Percentiles rank a stretch among this genome's conserved stretches.
These are phyloP conservation scores for Neophaeococcomyces aloes DNA, from an alignment of 2,329 filamentous ascomycete species.

Conservation along the genomic window DNA sequence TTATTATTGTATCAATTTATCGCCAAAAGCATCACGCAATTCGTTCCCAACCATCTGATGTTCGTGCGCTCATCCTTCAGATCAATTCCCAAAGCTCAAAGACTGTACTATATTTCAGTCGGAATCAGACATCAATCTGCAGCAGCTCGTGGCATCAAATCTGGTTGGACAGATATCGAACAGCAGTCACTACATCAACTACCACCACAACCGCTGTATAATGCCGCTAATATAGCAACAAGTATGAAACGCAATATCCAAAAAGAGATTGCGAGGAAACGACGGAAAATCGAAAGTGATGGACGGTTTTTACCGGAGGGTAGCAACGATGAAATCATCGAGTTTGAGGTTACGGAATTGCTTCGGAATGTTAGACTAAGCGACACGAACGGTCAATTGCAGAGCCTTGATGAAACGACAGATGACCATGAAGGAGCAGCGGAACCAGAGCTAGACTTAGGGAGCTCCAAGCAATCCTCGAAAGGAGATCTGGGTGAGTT, in stretches of 20 bases:
- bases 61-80: background rate
- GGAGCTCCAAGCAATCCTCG: too few relatives aligned
- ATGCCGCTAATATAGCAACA: conserved; percentile 6
- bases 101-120: background rate
- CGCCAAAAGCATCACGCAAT: too few relatives aligned
- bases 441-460: background rate
- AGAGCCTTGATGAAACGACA: background rate
- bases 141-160: background rate
- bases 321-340: conserved; percentile 9
- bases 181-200: background rate
- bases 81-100: background rate
- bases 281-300: background rate
- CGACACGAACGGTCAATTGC: background rate
- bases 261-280: background rate
- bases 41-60: background rate
- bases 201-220: background rate
- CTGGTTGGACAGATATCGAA: background rate
- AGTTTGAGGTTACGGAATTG: conserved; percentile 8
- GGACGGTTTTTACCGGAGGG: conserved; percentile 5
- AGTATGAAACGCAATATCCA: conserved; percentile 7
- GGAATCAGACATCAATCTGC: background rate
- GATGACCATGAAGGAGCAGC: background rate
- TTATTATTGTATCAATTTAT: too few relatives aligned
- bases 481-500: too few relatives aligned
- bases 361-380: background rate